phyloP scores from a whole-genome alignment of 176 grass and related monocot species.

The Tillandsia leiboldiana region DNA sequence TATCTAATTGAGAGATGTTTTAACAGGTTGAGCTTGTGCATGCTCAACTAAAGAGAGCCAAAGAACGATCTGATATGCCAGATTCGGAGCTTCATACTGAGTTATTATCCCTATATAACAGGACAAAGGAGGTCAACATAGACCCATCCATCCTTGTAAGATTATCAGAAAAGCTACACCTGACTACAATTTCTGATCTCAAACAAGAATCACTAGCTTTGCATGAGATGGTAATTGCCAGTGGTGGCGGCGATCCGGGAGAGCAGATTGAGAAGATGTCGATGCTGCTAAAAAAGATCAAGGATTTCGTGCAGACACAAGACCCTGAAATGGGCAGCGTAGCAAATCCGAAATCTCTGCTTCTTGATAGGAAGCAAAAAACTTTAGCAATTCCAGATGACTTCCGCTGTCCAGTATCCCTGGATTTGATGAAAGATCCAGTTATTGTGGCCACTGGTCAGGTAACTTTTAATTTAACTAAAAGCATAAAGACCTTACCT shows the following conservation, averaged over 20 bases:
- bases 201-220: slow-evolving; percentile 90
- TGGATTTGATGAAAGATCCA: slow-evolving; percentile 92
- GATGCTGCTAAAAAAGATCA: slow-evolving; percentile 92
- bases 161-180: slow-evolving; percentile 56
- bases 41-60: slow-evolving; percentile 80
- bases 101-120: slow-evolving; percentile 58
- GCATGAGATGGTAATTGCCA: slow-evolving; percentile 83
- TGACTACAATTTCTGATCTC: slow-evolving; percentile 72
- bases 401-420: slow-evolving; percentile 86
- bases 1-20: slow-evolving; percentile 13
- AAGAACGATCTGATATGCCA: slow-evolving; percentile 39
- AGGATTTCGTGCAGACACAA: slow-evolving; percentile 82
- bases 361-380: slow-evolving; percentile 16
- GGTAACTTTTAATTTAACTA: slow-evolving; percentile 16
- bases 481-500: too few relatives aligned
- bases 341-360: slow-evolving; percentile 25
- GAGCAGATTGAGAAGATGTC: slow-evolving; percentile 86
- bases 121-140: slow-evolving; percentile 29
- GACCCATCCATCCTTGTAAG: slow-evolving; percentile 43
- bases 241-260: slow-evolving; percentile 68
- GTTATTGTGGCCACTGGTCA: slow-evolving; percentile 69
- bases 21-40: slow-evolving; percentile 80
- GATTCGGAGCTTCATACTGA: slow-evolving; percentile 59
- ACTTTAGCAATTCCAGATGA: slow-evolving; percentile 58
- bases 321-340: slow-evolving; percentile 72